These are phyloP conservation scores for Gliomastix tumulicola DNA, from an alignment of 2,329 filamentous ascomycete genomes.

Conservation along the genomic window DNA sequence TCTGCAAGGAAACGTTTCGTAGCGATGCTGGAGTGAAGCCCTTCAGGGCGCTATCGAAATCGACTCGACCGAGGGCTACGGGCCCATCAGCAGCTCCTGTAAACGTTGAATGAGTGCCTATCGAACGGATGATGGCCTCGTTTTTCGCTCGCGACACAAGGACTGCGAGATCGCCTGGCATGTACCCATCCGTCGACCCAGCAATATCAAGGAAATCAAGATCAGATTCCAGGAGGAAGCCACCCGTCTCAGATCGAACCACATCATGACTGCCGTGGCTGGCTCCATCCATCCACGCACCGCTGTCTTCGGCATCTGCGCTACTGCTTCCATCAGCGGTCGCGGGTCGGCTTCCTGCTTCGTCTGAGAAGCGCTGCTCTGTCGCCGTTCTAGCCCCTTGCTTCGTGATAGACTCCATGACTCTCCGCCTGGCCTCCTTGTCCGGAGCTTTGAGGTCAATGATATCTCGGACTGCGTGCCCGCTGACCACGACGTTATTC, in stretches of 20 bases:
- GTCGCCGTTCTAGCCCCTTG: conserved; percentile 35
- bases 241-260: conserved; percentile 19
- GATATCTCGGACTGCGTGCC: conserved; percentile 89
- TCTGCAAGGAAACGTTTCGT: conserved; percentile 88
- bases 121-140: conserved; percentile 82
- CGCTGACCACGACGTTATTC: conserved; percentile 83
- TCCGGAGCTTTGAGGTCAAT: conserved; percentile 83
- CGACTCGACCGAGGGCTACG: conserved; percentile 61
- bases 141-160: conserved; percentile 83
- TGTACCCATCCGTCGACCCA: conserved; percentile 92
- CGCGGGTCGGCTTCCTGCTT: conserved; percentile 41
- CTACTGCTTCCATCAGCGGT: conserved; percentile 45
- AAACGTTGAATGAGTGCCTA: conserved; percentile 48
- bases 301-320: conserved; percentile 41
- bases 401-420: conserved; percentile 73
- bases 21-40: conserved; percentile 94
- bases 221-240: conserved; percentile 65
- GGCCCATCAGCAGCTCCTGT: conserved; percentile 35
- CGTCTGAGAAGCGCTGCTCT: conserved; percentile 15
- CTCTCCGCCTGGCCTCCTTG: conserved; percentile 78
- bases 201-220: conserved; percentile 91
- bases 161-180: conserved; percentile 87
- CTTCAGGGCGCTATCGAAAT: conserved; percentile 79
- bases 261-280: conserved; percentile 44
- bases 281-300: conserved; percentile 68